These are phyloP conservation scores for Xylariaceae sp. DNA, from an alignment of 2,329 filamentous ascomycete species.

Conservation along the genomic window DNA sequence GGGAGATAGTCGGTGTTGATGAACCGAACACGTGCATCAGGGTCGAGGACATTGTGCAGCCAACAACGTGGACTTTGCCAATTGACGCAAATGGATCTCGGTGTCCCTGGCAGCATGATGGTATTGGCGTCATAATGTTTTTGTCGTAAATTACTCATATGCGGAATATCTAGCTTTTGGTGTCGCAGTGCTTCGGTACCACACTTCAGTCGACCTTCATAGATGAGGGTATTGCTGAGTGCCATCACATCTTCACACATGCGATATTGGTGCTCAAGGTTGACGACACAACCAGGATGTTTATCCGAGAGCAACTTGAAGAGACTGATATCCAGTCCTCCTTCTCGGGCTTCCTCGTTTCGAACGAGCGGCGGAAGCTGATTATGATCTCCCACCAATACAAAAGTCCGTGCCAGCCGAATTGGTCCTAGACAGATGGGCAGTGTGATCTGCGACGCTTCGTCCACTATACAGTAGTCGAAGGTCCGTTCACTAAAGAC, in stretches of 20 bases:
- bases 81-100: constrained; percentile 54
- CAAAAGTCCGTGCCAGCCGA: constrained; percentile 85
- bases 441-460: constrained; percentile 94
- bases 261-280: constrained; percentile 91
- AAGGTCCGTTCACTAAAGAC: constrained; percentile 86
- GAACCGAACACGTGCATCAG: constrained; percentile 72
- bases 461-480: constrained; percentile 97
- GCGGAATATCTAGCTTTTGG: constrained; percentile 63
- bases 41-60: constrained; percentile 67
- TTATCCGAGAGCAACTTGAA: constrained; percentile 91
- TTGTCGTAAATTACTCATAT: constrained; percentile 55
- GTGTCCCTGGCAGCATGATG: constrained; percentile 39
- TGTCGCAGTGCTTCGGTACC: constrained; percentile 72
- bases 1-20: constrained; percentile 81
- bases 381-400: constrained; percentile 94
- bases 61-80: constrained; percentile 59
- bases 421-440: constrained; percentile 94
- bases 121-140: constrained; percentile 55
- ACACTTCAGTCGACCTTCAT: constrained; percentile 84
- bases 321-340: constrained; percentile 85
- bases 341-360: constrained; percentile 79
- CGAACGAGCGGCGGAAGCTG: constrained; percentile 92
- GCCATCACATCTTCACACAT: constrained; percentile 98
- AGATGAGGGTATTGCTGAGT: constrained; percentile 88
- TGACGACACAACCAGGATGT: constrained; percentile 83